These are phyloP conservation scores for Mycena citricolor DNA, from an alignment of 1,284 basidiomycete species.

Conservation along the genomic window DNA sequence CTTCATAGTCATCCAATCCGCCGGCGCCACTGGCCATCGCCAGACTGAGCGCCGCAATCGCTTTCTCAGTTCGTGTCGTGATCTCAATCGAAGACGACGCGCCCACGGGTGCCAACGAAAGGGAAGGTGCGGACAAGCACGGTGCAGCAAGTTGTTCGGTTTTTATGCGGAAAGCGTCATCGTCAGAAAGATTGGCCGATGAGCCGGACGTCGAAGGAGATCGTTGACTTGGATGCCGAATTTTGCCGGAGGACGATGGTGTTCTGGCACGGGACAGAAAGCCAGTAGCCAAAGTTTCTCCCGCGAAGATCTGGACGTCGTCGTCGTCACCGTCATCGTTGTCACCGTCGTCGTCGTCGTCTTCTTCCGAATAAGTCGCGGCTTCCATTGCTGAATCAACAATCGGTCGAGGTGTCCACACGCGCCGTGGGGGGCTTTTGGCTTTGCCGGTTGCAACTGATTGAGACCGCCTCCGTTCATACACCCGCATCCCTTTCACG, in stretches of 20 bases:
- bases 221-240: slow-evolving; percentile 25
- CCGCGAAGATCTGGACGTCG: slow-evolving; percentile 55
- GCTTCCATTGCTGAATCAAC: too few relatives aligned
- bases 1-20: slow-evolving; percentile 61
- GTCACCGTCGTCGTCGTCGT: slow-evolving; percentile 12
- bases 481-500: slow-evolving; percentile 71
- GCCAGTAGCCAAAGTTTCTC: slow-evolving; percentile 29
- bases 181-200: slow-evolving; percentile 24
- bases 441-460: slow-evolving; percentile 36
- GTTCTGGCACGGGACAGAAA: slow-evolving; percentile 32
- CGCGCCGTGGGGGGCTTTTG: slow-evolving; percentile 38
- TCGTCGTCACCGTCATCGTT: slow-evolving; percentile 48
- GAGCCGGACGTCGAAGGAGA: slow-evolving; percentile 31
- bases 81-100: slow-evolving; percentile 14
- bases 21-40: slow-evolving; percentile 72
- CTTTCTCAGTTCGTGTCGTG: slow-evolving; percentile 52
- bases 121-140: slow-evolving; percentile 27
- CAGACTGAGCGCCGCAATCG: slow-evolving; percentile 59
- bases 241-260: slow-evolving; percentile 44
- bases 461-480: slow-evolving; percentile 52
- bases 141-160: slow-evolving; percentile 27
- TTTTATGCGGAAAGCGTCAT: slow-evolving; percentile 31
- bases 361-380: slow-evolving; percentile 25
- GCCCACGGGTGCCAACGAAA: slow-evolving; percentile 26
- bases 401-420: too few relatives aligned